Conservation (phyloP, 306 rosid genomes). For the Rosa chinensis region DNA sequence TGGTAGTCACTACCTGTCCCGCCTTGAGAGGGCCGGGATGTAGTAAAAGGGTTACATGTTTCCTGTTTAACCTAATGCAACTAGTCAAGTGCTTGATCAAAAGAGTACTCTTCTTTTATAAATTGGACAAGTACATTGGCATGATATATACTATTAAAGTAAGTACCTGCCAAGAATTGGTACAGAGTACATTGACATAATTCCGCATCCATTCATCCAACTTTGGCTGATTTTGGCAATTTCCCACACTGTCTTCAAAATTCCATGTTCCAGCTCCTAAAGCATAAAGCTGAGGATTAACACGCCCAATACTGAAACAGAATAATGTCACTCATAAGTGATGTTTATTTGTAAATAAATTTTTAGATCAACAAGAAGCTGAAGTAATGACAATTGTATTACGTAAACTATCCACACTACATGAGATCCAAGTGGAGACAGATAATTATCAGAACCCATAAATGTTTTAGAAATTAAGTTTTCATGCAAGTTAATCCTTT, state of each 20-base stretch:
- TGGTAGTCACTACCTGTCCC: not conserved
- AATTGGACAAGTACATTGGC: not conserved
- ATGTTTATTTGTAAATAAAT: conserved; percentile 16
- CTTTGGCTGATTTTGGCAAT: conserved; percentile 41
- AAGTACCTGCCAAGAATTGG: conserved; percentile 94
- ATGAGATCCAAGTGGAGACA: not conserved
- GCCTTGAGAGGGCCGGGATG: not conserved
- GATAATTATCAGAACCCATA: not conserved
- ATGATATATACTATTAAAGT: not conserved
- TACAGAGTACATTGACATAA: conserved; percentile 76
- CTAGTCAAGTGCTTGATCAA: not conserved
- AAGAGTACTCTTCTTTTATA: not conserved
- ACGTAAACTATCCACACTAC: conserved; percentile 4
- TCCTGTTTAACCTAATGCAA: not conserved
- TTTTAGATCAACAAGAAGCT: conserved; percentile 9
- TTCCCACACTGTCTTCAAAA: conserved; percentile 36
- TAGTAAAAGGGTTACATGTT: not conserved
- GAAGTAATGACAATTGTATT: conserved; percentile 15
- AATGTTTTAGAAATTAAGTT: not conserved
- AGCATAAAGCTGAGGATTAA: conserved; percentile 78
- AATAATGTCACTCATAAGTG: conserved; percentile 19
- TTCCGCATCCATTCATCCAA: conserved; percentile 66
- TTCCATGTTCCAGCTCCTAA: conserved; percentile 67
- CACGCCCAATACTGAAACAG: conserved; percentile 76
- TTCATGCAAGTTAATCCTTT: not conserved